Evolutionary conservation across 345 rosid genomes (phyloP).

Genomic region (Euphorbia tirucalli): DNA sequence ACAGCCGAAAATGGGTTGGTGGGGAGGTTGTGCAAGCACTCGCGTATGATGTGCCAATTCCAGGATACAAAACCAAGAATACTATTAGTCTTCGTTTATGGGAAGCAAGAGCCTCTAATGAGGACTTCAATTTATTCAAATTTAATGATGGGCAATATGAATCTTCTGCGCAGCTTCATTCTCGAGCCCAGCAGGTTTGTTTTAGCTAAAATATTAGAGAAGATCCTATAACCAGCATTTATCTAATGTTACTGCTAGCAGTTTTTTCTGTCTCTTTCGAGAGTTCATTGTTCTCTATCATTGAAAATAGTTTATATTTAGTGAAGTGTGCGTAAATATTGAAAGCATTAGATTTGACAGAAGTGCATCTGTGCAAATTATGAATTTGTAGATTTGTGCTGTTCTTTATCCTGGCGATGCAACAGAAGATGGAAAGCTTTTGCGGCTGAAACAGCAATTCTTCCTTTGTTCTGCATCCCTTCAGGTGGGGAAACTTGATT

Average conservation of each 20-base stretch:
- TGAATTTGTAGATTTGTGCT: constrained; percentile 73
- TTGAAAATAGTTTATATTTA: neutral
- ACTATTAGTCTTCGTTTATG: constrained; percentile 97
- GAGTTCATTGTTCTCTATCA: neutral
- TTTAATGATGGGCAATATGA: constrained; percentile 97
- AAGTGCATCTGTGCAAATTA: constrained; percentile 1
- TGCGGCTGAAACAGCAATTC: constrained; percentile 93
- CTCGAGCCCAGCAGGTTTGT: constrained; percentile 74
- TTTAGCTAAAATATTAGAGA: constrained; percentile 4
- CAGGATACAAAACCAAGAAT: constrained; percentile 90
- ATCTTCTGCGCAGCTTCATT: constrained; percentile 81
- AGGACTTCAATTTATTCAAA: constrained; percentile 74
- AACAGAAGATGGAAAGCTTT: constrained; percentile 89
- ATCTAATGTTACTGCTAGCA: neutral
- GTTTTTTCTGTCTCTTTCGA: too few species aligned
- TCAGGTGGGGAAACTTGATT: constrained; percentile 56
- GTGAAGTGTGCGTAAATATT: neutral
- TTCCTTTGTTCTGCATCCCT: constrained; percentile 97
- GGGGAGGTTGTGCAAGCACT: constrained; percentile 88
- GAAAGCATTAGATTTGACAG: constrained; percentile 10
- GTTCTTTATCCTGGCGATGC: constrained; percentile 98
- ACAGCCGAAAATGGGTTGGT: constrained; percentile 82
- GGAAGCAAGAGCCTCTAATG: constrained; percentile 85
- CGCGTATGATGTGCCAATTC: constrained; percentile 94
- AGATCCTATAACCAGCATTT: neutral